Percentiles rank a stretch among this genome's conserved stretches.
phyloP scores from a whole-genome alignment of 2,329 filamentous ascomycete genomes.

The Aureobasidium musti region DNA sequence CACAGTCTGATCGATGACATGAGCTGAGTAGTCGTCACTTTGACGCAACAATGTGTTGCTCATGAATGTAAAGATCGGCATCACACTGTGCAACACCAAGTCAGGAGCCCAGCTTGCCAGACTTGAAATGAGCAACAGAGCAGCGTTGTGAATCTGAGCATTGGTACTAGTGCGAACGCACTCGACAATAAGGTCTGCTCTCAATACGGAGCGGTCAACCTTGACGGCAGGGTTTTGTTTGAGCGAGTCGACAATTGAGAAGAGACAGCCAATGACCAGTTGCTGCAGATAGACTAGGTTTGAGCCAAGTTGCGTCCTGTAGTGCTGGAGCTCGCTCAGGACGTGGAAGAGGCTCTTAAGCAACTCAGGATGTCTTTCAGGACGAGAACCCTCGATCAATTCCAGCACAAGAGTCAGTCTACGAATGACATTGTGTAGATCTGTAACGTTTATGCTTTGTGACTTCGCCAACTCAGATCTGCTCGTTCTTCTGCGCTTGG shows the following conservation, averaged over 20 bases:
- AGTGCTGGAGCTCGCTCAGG: constrained; percentile 83
- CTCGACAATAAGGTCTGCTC: constrained; percentile 88
- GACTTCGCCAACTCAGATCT: constrained; percentile 66
- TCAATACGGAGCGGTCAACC: constrained; percentile 76
- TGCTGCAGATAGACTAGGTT: constrained; percentile 90
- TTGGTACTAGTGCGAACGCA: constrained; percentile 90
- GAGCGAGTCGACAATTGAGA: constrained; percentile 79
- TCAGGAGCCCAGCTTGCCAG: constrained; percentile 87
- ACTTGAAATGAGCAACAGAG: constrained; percentile 81
- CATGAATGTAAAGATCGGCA: constrained; percentile 99
- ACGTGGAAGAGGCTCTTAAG: constrained; percentile 78
- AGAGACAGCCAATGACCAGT: constrained; percentile 75
- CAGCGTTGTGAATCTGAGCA: constrained; percentile 90
- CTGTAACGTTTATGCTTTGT: constrained; percentile 62
- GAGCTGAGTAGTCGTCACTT: constrained; percentile 94
- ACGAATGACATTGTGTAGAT: constrained; percentile 67
- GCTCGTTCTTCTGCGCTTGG: constrained; percentile 78
- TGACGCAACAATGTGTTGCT: constrained; percentile 86
- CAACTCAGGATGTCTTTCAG: constrained; percentile 73
- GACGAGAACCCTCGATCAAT: constrained; percentile 77
- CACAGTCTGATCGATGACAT: constrained; percentile 92
- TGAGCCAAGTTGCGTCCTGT: constrained; percentile 76
- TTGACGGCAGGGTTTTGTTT: constrained; percentile 38
- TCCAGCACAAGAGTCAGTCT: constrained; percentile 86
- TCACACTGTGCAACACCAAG: constrained; percentile 90